A percentile compares a stretch with the other conserved stretches of the same genome.
phyloP scores from a whole-genome alignment of 2,329 filamentous ascomycete species.

The Fusarium compactum region DNA sequence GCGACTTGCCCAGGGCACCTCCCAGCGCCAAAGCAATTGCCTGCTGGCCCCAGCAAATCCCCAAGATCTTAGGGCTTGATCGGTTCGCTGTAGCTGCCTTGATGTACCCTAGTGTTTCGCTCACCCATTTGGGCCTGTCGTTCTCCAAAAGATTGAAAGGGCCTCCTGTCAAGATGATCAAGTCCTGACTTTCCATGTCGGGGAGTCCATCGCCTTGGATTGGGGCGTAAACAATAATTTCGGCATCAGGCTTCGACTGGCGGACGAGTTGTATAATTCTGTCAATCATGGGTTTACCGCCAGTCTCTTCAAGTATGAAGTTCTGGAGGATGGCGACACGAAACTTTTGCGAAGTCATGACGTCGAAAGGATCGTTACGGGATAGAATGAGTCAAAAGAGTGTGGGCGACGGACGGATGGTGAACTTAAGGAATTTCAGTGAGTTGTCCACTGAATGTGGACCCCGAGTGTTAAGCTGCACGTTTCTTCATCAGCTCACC shows the following conservation, averaged over 20 bases:
- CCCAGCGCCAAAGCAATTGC: not conserved
- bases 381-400: no score
- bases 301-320: not conserved
- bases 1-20: not conserved
- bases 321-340: slow-evolving; percentile 7
- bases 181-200: not conserved
- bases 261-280: not conserved
- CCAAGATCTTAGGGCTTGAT: not conserved
- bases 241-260: not conserved
- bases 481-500: not conserved
- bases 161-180: slow-evolving; percentile 1
- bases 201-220: not conserved
- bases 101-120: not conserved
- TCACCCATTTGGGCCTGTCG: not conserved
- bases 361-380: not conserved
- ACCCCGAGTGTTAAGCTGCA: not conserved
- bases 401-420: not conserved
- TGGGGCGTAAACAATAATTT: not conserved
- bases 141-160: not conserved
- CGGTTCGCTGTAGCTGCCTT: accelerated
- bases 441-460: not conserved
- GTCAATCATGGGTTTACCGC: not conserved
- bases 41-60: slow-evolving; percentile 11
- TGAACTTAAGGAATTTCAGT: not conserved
- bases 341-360: not conserved